phyloP scores from a whole-genome alignment of 805 yeast species.

The Yarrowia osloensis region DNA sequence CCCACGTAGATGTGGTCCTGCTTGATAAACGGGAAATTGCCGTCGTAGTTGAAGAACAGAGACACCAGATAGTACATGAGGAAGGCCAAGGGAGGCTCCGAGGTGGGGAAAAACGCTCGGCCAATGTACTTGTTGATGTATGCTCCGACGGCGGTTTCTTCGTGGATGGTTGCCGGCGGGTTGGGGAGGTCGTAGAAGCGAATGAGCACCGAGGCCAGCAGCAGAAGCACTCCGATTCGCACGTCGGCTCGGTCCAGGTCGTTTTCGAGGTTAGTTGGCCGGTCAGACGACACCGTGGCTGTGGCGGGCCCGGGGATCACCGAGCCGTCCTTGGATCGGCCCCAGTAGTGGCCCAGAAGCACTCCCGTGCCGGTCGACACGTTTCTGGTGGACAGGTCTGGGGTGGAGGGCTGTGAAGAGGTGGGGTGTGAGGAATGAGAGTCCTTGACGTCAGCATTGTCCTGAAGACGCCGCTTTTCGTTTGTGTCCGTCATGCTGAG shows the following conservation, averaged over 20 bases:
- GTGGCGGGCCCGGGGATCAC: background rate
- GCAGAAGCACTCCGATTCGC: background rate
- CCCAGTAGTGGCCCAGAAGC: constrained; percentile 26
- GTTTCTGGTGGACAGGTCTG: background rate
- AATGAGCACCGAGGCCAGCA: constrained; percentile 20
- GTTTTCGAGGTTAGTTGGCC: background rate
- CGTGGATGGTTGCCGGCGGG: constrained; percentile 33
- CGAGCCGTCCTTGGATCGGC: constrained; percentile 11
- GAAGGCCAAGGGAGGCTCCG: constrained; percentile 58
- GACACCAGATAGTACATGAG: constrained; percentile 50
- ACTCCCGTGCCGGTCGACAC: constrained; percentile 17
- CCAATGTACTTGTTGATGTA: constrained; percentile 45
- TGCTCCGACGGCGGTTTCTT: constrained; percentile 35
- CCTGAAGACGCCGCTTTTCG: no score
- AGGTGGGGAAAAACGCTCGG: constrained; percentile 55
- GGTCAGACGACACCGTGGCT: constrained; percentile 9
- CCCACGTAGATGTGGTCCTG: constrained; percentile 43
- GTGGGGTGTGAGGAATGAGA: background rate
- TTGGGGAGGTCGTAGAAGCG: constrained; percentile 31
- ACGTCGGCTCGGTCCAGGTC: background rate
- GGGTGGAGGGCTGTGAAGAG: background rate
- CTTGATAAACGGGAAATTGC: constrained; percentile 33
- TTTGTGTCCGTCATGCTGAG: background rate
- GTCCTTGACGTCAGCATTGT: background rate
- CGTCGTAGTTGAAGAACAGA: constrained; percentile 47